Evolutionary conservation across 768 basidiomycete genomes (phyloP).

Genomic region (Phaeotremella fagi): DNA sequence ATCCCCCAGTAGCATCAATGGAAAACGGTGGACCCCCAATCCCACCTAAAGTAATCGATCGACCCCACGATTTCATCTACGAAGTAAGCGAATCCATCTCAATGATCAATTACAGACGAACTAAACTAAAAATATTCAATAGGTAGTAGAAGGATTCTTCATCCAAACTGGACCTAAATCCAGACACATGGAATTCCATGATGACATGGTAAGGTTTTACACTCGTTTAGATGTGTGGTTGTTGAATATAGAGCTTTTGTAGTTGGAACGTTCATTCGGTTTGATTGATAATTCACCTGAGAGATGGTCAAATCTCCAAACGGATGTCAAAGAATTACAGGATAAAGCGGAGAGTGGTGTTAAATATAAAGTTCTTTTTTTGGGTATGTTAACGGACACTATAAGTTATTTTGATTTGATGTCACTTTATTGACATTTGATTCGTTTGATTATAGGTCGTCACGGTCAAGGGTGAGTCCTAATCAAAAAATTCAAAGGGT

Average conservation of each 20-base stretch:
- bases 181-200: slow-evolving; percentile 20
- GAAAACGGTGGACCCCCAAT: slow-evolving; percentile 24
- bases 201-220: slow-evolving; percentile 25
- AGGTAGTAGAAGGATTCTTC: slow-evolving; percentile 36
- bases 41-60: slow-evolving; percentile 13
- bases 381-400: slow-evolving; percentile 16
- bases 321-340: slow-evolving; percentile 21
- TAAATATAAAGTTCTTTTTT: slow-evolving; percentile 44
- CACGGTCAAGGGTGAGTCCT: slow-evolving; percentile 49
- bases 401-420: neutral
- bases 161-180: slow-evolving; percentile 27
- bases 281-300: slow-evolving; percentile 33
- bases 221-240: neutral
- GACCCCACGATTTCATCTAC: slow-evolving; percentile 24
- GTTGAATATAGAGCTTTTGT: neutral
- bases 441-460: slow-evolving; percentile 19
- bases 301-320: slow-evolving; percentile 36
- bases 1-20: slow-evolving; percentile 28
- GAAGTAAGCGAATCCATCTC: slow-evolving; percentile 25
- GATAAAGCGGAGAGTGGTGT: slow-evolving; percentile 29
- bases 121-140: neutral
- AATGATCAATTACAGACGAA: neutral
- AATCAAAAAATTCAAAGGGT: too few relatives aligned
- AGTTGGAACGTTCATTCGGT: slow-evolving; percentile 37
- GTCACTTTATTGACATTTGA: neutral